Base-by-base conservation (phyloP, 2,329 filamentous ascomycete genomes). In the Botrytis tulipae region DNA sequence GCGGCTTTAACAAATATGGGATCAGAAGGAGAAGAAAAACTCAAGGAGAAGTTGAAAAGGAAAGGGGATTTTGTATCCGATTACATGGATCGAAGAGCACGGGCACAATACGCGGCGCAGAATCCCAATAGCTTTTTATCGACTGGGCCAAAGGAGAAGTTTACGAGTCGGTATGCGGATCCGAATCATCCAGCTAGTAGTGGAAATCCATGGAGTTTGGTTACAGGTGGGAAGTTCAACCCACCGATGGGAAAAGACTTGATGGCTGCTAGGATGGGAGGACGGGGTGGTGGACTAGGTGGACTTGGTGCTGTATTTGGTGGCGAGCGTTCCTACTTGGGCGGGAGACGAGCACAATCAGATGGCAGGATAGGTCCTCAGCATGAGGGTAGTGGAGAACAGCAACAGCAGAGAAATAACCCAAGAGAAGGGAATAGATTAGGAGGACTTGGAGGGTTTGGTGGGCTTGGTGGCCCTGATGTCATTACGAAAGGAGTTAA, bases 111-210 rank as follows among this genome's bases (percentile, higher is more conserved):
- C 14, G 59, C 77, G 1, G 76, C 71, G 37, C 79, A 84, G 69
- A 84, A 86, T 73, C 85, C 84, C 0, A 81, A 81, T 60, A 83
- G 82, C 22, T 75, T 78, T 3, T 78, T 87, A 3, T 78, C 81
- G 79, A 73, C 77, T 74, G 77, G 59, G 3, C 75, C 74, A 20
- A 75, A 80, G 71, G 78, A 80, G 1, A 78, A 80, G n/a, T 87
- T 87, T 76, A 80, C 81, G 0, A 86, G 84, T 9, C 82, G 85
- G 37, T 86, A 84, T 76, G 83, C 84, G 18, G 86, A 89, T 75
- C 86, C 87, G 1, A 86, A 83, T 74, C 84, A 87, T 75, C 82
- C 85, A 0, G 85, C 84, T 44, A 86, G 84, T 76, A 85, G 82
- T 42, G 86, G 86, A 5, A 83, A 82, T 8, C 78, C 86, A 10